Evolutionary conservation across 139 green algal genomes (phyloP).

Genomic region (Chlorella sp.): DNA sequence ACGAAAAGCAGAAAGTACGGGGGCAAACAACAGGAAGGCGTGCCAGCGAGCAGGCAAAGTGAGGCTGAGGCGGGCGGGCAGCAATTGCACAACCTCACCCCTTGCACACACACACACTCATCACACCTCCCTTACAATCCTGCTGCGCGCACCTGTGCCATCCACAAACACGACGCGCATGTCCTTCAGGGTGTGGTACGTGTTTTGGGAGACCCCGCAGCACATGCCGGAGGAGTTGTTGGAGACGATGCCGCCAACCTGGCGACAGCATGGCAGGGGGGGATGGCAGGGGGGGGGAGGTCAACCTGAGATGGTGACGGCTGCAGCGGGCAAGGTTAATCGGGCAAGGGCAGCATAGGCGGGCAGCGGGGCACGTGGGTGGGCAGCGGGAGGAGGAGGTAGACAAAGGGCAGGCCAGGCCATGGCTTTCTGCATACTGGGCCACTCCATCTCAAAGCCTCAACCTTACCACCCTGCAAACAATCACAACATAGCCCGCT

Average conservation of each 20-base stretch:
- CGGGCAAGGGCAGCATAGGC: not conserved
- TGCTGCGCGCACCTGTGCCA: conserved; percentile 65
- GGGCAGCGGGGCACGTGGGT: not conserved
- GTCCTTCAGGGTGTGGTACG: conserved; percentile 96
- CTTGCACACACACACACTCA: not conserved
- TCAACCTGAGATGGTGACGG: not conserved
- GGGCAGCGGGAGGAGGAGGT: not conserved
- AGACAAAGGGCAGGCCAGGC: not conserved
- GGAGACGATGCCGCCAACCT: conserved; percentile 91
- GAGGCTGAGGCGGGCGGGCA: too few species aligned
- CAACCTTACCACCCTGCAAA: too few species aligned
- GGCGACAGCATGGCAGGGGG: not conserved
- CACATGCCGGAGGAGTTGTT: conserved; percentile 99
- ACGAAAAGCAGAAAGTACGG: not conserved
- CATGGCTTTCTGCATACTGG: not conserved
- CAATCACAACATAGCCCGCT: too few species aligned
- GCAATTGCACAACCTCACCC: not conserved
- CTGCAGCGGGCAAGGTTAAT: not conserved
- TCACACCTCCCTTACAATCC: not conserved
- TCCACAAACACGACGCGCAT: conserved; percentile 94
- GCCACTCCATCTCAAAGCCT: too few species aligned
- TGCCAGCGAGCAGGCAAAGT: not conserved
- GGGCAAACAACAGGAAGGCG: too few species aligned
- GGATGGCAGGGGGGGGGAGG: not conserved
- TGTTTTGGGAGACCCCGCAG: conserved; percentile 96